These are phyloP conservation scores for Candida pseudoglaebosa DNA, from an alignment of 805 yeast genomes.

Conservation along the genomic window DNA sequence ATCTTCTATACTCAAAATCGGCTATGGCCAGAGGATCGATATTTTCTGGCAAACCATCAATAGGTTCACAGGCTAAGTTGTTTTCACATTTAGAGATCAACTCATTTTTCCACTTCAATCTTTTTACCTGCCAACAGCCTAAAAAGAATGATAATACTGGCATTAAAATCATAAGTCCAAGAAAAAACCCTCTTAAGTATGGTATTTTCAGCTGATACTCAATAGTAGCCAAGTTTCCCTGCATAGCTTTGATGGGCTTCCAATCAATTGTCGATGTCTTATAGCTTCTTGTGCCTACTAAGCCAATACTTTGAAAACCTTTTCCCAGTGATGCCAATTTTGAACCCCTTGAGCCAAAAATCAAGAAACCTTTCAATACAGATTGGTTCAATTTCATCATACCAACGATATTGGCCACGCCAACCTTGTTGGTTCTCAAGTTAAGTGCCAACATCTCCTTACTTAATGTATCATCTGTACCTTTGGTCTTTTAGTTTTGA, in stretches of 20 bases:
- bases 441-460: neutral
- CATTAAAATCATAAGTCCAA: conserved; percentile 61
- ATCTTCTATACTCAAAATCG: conserved; percentile 79
- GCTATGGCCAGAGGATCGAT: conserved; percentile 60
- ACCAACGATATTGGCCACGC: neutral
- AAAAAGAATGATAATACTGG: conserved; percentile 81
- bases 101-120: conserved; percentile 84
- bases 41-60: conserved; percentile 61
- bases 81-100: conserved; percentile 82
- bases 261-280: conserved; percentile 78
- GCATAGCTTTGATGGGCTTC: conserved; percentile 64
- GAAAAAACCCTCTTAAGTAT: conserved; percentile 33
- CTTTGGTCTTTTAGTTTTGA: no score
- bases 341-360: neutral
- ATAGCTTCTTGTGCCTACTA: neutral
- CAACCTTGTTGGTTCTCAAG: neutral
- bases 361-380: neutral
- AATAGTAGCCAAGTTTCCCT: conserved; percentile 31
- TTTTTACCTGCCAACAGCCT: conserved; percentile 89
- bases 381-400: neutral
- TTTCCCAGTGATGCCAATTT: neutral
- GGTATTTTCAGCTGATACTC: conserved; percentile 38
- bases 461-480: no score
- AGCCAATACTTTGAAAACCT: neutral
- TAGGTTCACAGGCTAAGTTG: conserved; percentile 66